phyloP scores from a whole-genome alignment of 768 basidiomycete species.

The Trametopsis cervina region DNA sequence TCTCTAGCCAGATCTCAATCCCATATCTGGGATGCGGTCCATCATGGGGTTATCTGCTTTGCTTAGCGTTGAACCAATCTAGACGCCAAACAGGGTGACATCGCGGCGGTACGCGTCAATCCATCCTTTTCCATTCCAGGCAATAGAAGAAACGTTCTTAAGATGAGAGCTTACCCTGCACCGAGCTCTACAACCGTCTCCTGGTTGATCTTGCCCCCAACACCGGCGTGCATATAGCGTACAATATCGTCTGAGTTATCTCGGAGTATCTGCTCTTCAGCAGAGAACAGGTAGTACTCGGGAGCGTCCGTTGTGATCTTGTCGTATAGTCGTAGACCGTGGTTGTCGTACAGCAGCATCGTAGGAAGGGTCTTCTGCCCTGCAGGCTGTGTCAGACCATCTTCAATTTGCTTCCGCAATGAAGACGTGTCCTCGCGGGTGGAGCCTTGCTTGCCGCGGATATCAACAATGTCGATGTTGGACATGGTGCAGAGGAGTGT shows the following conservation, averaged over 20 bases:
- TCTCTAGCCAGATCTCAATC: no score
- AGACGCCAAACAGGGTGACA: no score
- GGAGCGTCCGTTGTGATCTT: slow-evolving; percentile 68
- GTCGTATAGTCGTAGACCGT: slow-evolving; percentile 82
- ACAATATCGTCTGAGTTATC: slow-evolving; percentile 70
- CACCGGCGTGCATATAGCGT: slow-evolving; percentile 51
- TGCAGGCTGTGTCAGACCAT: slow-evolving; percentile 46
- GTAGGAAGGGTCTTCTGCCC: slow-evolving; percentile 70
- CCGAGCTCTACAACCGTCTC: slow-evolving; percentile 85
- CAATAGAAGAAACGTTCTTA: no score
- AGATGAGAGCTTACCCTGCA: slow-evolving; percentile 69
- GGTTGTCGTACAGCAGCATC: slow-evolving; percentile 79
- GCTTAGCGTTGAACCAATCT: no score
- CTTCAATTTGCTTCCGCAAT: slow-evolving; percentile 40
- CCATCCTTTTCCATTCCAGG: no score
- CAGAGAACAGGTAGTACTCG: slow-evolving; percentile 87
- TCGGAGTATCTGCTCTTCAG: slow-evolving; percentile 83
- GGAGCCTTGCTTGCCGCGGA: slow-evolving; percentile 11
- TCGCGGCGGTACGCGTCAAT: no score
- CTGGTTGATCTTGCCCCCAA: slow-evolving; percentile 24
- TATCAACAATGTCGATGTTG: slow-evolving; percentile 19
- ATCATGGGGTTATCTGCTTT: no score
- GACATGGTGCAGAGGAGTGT: neutral
- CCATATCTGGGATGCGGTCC: neutral
- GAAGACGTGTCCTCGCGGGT: slow-evolving; percentile 2